Evolutionary conservation across 108 stramenopile genomes (phyloP).

Genomic region (Schizochytrium sp.): DNA sequence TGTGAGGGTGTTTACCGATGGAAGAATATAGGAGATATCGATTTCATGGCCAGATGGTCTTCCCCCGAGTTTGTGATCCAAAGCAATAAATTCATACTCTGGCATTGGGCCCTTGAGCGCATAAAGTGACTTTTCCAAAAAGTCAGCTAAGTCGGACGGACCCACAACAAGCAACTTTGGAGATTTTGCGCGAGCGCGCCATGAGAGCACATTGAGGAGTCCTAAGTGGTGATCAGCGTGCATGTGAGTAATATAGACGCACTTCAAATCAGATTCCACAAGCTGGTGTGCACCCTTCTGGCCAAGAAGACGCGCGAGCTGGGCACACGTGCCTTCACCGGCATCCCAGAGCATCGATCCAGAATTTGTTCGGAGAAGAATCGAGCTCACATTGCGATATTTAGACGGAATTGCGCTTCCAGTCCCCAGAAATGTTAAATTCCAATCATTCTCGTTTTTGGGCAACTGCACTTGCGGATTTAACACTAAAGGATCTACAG

Average conservation of each 20-base stretch:
- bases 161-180: slow-evolving; percentile 86
- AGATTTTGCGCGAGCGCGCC: slow-evolving; percentile 68
- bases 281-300: slow-evolving; percentile 7
- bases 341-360: slow-evolving; percentile 86
- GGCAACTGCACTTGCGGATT: neutral
- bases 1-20: neutral
- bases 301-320: slow-evolving; percentile 72
- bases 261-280: slow-evolving; percentile 75
- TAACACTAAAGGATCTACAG: neutral
- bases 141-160: slow-evolving; percentile 80
- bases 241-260: slow-evolving; percentile 95
- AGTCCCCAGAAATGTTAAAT: slow-evolving; percentile 93
- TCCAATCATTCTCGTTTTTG: slow-evolving; percentile 61
- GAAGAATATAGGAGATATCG: neutral
- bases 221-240: slow-evolving; percentile 99
- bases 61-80: neutral
- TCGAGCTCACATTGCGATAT: slow-evolving; percentile 94
- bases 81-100: slow-evolving; percentile 13
- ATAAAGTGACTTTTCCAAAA: slow-evolving; percentile 82
- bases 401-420: slow-evolving; percentile 96
- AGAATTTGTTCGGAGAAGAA: slow-evolving; percentile 77
- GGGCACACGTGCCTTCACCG: slow-evolving; percentile 94
- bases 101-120: slow-evolving; percentile 68
- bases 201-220: slow-evolving; percentile 83
- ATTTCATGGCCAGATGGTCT: neutral